Evolutionary conservation across 75 land plant genomes (phyloP).

Genomic region (Cryptomeria japonica): DNA sequence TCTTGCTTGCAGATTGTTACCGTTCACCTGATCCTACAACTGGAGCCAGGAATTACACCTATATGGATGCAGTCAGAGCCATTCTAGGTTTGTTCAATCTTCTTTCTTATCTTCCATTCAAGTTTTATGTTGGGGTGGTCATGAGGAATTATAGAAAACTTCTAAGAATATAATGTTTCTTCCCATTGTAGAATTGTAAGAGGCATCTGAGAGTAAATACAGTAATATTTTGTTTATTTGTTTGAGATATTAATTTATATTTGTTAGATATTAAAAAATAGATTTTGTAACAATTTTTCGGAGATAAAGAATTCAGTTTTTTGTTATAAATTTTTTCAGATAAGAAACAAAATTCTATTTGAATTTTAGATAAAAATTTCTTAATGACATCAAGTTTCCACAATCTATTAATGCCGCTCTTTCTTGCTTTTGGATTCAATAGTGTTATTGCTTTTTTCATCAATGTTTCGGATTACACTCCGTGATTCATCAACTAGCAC

Average conservation of each 20-base stretch:
- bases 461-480: no score
- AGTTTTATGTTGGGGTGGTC: neutral
- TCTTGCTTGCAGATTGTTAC: constrained; percentile 68
- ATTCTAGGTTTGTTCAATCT: constrained; percentile 43
- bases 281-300: neutral
- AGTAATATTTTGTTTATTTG: neutral
- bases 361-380: neutral
- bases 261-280: no score
- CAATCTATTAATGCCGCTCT: no score
- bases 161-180: neutral
- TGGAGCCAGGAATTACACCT: constrained; percentile 63
- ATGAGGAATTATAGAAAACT: neutral
- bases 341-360: neutral
- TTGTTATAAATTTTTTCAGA: neutral
- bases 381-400: no score
- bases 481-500: no score
- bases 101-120: neutral
- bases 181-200: neutral
- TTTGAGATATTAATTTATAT: neutral
- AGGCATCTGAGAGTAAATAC: neutral
- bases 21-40: constrained; percentile 59
- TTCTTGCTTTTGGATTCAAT: no score
- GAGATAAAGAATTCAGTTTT: neutral
- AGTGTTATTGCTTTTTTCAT: no score
- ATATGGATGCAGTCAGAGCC: constrained; percentile 73